phyloP scores from a whole-genome alignment of 208 protist genomes.

The Zelonia costaricensis region DNA sequence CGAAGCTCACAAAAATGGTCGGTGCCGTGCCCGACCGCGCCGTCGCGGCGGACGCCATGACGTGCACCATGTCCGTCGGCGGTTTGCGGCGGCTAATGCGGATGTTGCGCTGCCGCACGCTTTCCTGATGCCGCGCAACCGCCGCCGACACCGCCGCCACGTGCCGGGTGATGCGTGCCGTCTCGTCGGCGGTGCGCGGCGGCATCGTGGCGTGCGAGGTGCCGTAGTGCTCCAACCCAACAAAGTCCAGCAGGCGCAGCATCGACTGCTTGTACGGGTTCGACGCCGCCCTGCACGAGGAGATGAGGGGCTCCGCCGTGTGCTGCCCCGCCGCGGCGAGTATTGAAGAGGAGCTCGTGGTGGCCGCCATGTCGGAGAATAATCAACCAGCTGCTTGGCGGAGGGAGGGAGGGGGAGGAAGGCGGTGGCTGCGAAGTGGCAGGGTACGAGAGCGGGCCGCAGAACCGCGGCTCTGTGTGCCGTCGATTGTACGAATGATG shows the following conservation, averaged over 20 bases:
- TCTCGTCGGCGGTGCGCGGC: conserved; percentile 26
- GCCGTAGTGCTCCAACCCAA: conserved; percentile 62
- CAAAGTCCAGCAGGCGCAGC: conserved; percentile 44
- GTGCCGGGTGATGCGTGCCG: conserved; percentile 24
- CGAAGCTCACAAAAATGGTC: conserved; percentile 63
- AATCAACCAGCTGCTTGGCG: too few relatives aligned
- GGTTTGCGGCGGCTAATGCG: conserved; percentile 18
- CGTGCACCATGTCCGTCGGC: conserved; percentile 2
- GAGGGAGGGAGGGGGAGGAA: too few relatives aligned
- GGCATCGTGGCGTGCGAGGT: conserved; percentile 44
- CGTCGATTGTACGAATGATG: too few relatives aligned
- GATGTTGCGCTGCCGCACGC: conserved; percentile 22
- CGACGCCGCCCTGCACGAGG: conserved; percentile 8
- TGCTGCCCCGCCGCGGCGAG: not conserved
- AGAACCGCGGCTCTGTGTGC: too few relatives aligned
- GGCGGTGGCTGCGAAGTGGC: too few relatives aligned
- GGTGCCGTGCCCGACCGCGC: not conserved
- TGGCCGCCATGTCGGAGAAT: not conserved
- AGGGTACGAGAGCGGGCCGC: too few relatives aligned
- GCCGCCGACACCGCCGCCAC: conserved; percentile 5
- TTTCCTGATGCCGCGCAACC: conserved; percentile 26
- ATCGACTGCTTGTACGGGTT: conserved; percentile 73
- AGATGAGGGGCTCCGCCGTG: conserved; percentile 12
- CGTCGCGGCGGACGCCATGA: conserved; percentile 5
- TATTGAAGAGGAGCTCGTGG: not conserved